Conservation (phyloP, 2,329 filamentous ascomycete genomes). For the Aureobasidium pullulans region DNA sequence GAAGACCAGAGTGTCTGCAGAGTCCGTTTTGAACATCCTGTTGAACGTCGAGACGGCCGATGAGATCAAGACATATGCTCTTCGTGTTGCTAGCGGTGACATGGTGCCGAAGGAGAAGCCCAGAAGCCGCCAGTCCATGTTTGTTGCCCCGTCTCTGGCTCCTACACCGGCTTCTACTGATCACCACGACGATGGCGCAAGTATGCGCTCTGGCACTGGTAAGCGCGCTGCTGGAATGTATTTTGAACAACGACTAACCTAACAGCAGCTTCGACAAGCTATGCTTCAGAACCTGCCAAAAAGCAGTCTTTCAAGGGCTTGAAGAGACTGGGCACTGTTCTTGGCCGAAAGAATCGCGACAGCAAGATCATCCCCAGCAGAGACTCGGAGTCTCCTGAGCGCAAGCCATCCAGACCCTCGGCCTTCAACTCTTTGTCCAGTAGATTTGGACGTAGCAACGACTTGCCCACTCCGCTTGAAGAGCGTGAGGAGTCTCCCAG, state of each 20-base stretch:
- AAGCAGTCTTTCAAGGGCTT: conserved; percentile 38
- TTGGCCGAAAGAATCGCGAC: conserved; percentile 51
- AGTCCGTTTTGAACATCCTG: conserved; percentile 71
- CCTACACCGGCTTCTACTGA: conserved; percentile 24
- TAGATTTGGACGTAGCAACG: conserved; percentile 52
- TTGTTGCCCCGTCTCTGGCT: conserved; percentile 20
- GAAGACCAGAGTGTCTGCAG: conserved; percentile 63
- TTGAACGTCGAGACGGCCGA: conserved; percentile 79
- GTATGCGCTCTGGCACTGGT: conserved; percentile 47
- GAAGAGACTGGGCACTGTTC: conserved; percentile 59
- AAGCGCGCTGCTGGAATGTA: conserved; percentile 20
- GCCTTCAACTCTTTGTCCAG: conserved; percentile 56
- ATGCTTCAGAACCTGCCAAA: conserved; percentile 25
- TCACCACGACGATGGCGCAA: conserved; percentile 45
- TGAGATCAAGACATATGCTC: conserved; percentile 71
- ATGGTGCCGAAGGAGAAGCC: neutral
- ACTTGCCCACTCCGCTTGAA: conserved; percentile 43
- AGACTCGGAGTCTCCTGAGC: conserved; percentile 38
- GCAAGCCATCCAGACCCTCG: conserved; percentile 45
- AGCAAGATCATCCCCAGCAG: conserved; percentile 41
- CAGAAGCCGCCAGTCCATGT: conserved; percentile 7
- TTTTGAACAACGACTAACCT: conserved; percentile 40
- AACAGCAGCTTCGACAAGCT: neutral
- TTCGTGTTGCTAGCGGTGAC: conserved; percentile 30
- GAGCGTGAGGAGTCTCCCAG: conserved; percentile 23